A percentile compares a stretch with the other conserved stretches of the same genome.
Conservation (phyloP, 108 stramenopile species). For the Aureococcus anophagefferens region DNA sequence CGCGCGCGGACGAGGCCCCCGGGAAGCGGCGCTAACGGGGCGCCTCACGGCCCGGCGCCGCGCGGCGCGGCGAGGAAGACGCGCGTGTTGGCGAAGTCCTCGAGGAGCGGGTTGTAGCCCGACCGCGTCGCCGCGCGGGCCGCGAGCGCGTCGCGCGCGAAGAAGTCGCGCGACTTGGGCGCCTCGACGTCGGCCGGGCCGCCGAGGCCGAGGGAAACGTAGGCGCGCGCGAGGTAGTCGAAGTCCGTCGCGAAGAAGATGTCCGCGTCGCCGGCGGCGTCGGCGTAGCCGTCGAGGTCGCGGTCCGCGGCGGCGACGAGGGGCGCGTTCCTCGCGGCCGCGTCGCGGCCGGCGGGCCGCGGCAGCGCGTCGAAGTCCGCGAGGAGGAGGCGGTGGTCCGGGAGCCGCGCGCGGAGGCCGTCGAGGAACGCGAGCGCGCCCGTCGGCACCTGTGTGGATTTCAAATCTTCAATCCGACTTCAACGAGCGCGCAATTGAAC, state of each 20-base stretch:
- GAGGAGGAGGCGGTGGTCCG: conserved; percentile 3
- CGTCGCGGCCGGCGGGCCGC: conserved; percentile 4
- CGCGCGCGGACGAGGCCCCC: too few species aligned
- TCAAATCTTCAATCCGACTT: too few species aligned
- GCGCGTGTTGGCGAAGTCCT: conserved; percentile 11
- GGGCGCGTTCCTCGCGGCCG: conserved; percentile 1
- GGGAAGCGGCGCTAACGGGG: too few species aligned
- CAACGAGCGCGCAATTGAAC: too few species aligned
- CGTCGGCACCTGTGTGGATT: too few species aligned
- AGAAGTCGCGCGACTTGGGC: not conserved
- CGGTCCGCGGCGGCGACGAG: not conserved
- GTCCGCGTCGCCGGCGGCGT: conserved; percentile 1
- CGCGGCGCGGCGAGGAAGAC: not conserved
- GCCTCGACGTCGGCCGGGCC: not conserved
- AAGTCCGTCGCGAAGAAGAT: conserved; percentile 18
- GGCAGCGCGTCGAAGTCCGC: conserved; percentile 14
- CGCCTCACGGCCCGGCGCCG: too few species aligned
- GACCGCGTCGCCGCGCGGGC: conserved; percentile 3
- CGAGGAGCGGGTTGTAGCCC: conserved; percentile 12
- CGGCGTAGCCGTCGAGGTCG: conserved; percentile 3
- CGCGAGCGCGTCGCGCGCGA: not conserved
- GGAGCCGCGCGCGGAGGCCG: not conserved
- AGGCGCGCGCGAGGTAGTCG: not conserved
- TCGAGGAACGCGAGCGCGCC: not conserved
- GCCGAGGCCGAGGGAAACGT: not conserved